phyloP scores from a whole-genome alignment of 805 yeast species.

The Komagataella pastoris region DNA sequence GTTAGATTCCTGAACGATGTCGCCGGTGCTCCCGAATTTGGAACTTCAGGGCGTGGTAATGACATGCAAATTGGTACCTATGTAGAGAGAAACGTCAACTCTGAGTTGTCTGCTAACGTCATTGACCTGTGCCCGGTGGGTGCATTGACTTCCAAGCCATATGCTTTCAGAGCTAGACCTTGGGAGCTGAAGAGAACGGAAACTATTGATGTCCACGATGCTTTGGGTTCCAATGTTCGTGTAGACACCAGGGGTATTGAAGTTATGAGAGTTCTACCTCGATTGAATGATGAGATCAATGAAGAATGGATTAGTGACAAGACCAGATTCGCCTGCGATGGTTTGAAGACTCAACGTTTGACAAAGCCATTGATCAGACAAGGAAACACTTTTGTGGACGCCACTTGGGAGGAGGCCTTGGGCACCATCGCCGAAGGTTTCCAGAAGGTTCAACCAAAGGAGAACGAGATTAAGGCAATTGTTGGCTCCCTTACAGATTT shows the following conservation, averaged over 20 bases:
- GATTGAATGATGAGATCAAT: slow-evolving; percentile 74
- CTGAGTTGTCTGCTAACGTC: slow-evolving; percentile 79
- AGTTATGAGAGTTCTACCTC: slow-evolving; percentile 78
- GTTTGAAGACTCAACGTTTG: slow-evolving; percentile 73
- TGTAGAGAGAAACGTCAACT: slow-evolving; percentile 70
- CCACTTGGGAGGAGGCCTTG: slow-evolving; percentile 83
- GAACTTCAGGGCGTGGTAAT: slow-evolving; percentile 83
- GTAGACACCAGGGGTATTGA: slow-evolving; percentile 81
- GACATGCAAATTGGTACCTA: slow-evolving; percentile 88
- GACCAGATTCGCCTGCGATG: slow-evolving; percentile 77
- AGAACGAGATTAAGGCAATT: slow-evolving; percentile 66
- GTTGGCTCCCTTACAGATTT: slow-evolving; percentile 77
- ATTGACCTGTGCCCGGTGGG: slow-evolving; percentile 88
- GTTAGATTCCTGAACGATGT: slow-evolving; percentile 82
- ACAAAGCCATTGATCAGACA: slow-evolving; percentile 67
- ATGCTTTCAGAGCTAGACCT: slow-evolving; percentile 86
- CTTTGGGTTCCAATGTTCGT: slow-evolving; percentile 68
- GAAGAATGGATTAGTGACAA: slow-evolving; percentile 91
- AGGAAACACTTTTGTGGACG: slow-evolving; percentile 56
- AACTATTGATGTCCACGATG: slow-evolving; percentile 75
- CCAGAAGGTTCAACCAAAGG: slow-evolving; percentile 39
- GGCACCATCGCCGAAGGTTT: slow-evolving; percentile 53
- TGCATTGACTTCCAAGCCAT: slow-evolving; percentile 81
- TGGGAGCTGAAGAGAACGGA: slow-evolving; percentile 90
- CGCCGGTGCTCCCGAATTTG: slow-evolving; percentile 88